These are phyloP conservation scores for Yamadazyma atlantica DNA, from an alignment of 1,139 yeast genomes.

Conservation along the genomic window DNA sequence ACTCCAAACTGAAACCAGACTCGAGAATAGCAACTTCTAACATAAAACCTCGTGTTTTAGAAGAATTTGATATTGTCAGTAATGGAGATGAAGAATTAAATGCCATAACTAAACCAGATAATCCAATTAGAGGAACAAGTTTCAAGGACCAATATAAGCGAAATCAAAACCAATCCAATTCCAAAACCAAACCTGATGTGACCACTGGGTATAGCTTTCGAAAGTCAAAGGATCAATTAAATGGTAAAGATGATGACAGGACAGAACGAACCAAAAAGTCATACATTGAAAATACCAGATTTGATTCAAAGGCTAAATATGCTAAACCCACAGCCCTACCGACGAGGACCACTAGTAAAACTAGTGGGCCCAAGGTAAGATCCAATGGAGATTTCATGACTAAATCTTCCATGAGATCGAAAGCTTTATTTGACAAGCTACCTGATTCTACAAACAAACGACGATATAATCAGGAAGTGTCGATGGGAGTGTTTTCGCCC, in stretches of 20 bases:
- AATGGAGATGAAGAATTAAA: slow-evolving; percentile 23
- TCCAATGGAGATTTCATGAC: background rate
- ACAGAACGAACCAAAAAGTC: background rate
- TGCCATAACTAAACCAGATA: slow-evolving; percentile 1
- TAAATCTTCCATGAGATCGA: background rate
- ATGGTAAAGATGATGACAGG: background rate
- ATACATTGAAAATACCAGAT: background rate
- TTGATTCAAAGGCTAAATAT: background rate
- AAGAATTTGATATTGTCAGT: slow-evolving; percentile 22
- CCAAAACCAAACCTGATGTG: background rate
- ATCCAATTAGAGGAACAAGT: background rate
- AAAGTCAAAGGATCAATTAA: background rate
- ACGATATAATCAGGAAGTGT: slow-evolving; percentile 1
- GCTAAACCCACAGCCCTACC: slow-evolving; percentile 1
- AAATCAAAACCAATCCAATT: background rate
- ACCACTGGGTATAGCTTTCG: background rate
- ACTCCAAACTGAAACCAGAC: background rate
- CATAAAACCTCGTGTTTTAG: slow-evolving; percentile 4
- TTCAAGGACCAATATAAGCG: slow-evolving; percentile 1
- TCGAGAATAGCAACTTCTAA: background rate
- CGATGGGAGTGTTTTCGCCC: background rate
- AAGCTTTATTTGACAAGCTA: slow-evolving; percentile 1
- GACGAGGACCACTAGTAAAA: slow-evolving; percentile 2
- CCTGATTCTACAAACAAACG: background rate
- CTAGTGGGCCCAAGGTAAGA: slow-evolving; percentile 1